phyloP scores from a whole-genome alignment of 495 filamentous ascomycete genomes.

The Trichoderma gamsii region DNA sequence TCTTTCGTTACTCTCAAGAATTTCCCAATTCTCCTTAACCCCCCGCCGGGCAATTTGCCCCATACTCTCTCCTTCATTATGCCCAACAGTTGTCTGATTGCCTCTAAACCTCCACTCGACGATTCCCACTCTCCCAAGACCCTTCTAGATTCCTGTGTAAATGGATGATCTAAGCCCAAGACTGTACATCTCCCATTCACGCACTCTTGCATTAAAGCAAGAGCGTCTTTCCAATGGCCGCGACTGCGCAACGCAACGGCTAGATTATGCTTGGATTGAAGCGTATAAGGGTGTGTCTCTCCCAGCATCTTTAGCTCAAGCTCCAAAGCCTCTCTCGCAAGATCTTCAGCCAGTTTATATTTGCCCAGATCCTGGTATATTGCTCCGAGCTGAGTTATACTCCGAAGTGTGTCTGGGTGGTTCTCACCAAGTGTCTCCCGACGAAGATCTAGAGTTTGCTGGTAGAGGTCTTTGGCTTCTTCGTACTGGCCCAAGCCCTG shows the following conservation, averaged over 20 bases:
- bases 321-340: not conserved
- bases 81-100: not conserved
- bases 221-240: not conserved
- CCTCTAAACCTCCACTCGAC: not conserved
- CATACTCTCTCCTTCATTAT: no score
- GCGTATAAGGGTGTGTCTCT: not conserved
- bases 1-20: not conserved
- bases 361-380: not conserved
- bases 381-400: not conserved
- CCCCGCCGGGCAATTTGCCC: not conserved
- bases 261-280: not conserved
- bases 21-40: not conserved
- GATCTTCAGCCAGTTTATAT: not conserved
- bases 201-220: not conserved
- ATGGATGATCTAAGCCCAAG: not conserved
- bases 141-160: not conserved
- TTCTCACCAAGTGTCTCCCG: not conserved
- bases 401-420: not conserved
- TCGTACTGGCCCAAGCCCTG: not conserved
- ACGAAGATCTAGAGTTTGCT: not conserved
- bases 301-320: not conserved
- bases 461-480: not conserved
- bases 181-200: not conserved
- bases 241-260: not conserved
- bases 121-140: not conserved